Evolutionary conservation across 352 stramenopile genomes (phyloP).

Genomic region (Thraustochytrium sp.): DNA sequence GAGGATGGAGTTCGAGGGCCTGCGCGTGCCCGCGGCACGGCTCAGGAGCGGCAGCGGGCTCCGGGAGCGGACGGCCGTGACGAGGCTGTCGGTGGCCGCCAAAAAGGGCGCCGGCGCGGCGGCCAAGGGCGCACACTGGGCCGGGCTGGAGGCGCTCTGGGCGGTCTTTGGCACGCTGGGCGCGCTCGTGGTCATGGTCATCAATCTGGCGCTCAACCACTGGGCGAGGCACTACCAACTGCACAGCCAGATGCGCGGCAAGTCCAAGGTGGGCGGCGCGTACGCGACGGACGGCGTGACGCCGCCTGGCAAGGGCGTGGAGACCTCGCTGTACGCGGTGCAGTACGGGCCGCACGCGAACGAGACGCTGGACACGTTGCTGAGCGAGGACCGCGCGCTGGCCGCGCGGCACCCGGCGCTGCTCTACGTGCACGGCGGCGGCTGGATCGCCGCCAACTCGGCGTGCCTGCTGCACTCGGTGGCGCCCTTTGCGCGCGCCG

Average conservation of each 20-base stretch:
- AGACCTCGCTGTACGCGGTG: neutral
- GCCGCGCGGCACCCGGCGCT: neutral
- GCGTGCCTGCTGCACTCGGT: conserved; percentile 33
- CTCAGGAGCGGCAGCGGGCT: no score
- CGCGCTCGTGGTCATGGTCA: neutral
- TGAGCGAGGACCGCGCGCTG: conserved; percentile 21
- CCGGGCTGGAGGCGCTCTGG: neutral
- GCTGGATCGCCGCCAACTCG: conserved; percentile 40
- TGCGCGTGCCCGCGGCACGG: no score
- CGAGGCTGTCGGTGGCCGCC: neutral
- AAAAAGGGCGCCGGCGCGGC: neutral
- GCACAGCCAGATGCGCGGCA: neutral
- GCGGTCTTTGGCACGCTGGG: neutral
- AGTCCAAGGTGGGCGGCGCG: conserved; percentile 3
- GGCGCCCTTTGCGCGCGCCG: neutral
- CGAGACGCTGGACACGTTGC: conserved; percentile 28
- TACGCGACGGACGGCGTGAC: conserved; percentile 17
- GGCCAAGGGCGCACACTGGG: neutral
- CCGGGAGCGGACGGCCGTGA: no score
- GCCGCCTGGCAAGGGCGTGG: conserved; percentile 20
- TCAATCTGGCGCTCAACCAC: neutral
- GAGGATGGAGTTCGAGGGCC: no score
- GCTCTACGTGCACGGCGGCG: conserved; percentile 35
- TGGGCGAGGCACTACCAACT: conserved; percentile 20
- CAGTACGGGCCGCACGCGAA: conserved; percentile 2